These are phyloP conservation scores for Cryptococcus sp. DNA, from an alignment of 1,284 basidiomycete species.

Conservation along the genomic window DNA sequence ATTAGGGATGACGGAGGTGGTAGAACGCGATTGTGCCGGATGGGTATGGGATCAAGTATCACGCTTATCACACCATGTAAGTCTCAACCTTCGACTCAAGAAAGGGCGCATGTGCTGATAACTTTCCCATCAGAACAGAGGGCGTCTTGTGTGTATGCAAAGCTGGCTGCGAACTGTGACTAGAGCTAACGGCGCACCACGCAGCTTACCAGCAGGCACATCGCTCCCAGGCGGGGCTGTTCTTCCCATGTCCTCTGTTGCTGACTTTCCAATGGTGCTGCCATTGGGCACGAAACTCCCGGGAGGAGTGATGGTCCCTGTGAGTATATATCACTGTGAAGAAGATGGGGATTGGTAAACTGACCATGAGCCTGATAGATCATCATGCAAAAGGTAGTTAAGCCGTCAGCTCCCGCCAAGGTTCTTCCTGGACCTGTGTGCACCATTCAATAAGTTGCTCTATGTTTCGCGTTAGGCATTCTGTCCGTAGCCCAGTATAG, in stretches of 20 bases:
- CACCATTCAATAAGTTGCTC: conserved; percentile 10
- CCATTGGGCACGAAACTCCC: conserved; percentile 37
- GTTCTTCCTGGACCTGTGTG: conserved; percentile 16
- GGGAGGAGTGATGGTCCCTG: conserved; percentile 42
- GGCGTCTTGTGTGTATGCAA: conserved; percentile 38
- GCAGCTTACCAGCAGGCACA: conserved; percentile 38
- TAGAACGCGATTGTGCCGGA: conserved; percentile 44
- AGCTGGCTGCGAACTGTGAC: background rate
- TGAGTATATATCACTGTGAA: conserved; percentile 18
- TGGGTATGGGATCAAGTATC: conserved; percentile 44
- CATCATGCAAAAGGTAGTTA: conserved; percentile 29
- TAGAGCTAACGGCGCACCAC: background rate
- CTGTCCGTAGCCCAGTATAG: no score
- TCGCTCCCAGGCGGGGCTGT: conserved; percentile 40
- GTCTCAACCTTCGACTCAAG: conserved; percentile 5
- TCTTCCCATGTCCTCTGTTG: conserved; percentile 39
- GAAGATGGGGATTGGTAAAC: background rate
- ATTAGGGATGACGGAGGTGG: background rate
- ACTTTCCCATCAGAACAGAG: conserved; percentile 26
- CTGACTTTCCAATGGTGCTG: conserved; percentile 41
- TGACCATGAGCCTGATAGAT: conserved; percentile 17
- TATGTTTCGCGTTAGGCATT: background rate
- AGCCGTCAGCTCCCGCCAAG: background rate
- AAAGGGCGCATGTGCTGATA: background rate
- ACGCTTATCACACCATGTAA: conserved; percentile 44